A percentile compares a stretch with the other conserved stretches of the same genome.
These are phyloP conservation scores for Geotrichum histeridarum DNA, from an alignment of 1,139 yeast species.

Conservation along the genomic window DNA sequence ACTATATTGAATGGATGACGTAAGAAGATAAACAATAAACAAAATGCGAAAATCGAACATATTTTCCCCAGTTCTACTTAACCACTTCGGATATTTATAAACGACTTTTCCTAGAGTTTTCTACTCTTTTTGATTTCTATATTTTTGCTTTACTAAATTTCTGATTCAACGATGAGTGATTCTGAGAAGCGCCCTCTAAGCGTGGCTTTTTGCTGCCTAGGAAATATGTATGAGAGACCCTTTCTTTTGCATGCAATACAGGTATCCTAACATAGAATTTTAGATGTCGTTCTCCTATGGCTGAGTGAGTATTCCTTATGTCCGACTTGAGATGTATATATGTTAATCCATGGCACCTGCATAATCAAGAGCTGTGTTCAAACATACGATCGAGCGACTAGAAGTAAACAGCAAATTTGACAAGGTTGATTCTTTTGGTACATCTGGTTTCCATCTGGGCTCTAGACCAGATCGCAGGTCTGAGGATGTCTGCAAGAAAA, in stretches of 20 bases:
- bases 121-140: not conserved
- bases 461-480: conserved; percentile 77
- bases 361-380: conserved; percentile 57
- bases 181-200: conserved; percentile 35
- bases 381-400: conserved; percentile 53
- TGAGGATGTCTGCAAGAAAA: conserved; percentile 57
- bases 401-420: conserved; percentile 43
- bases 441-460: conserved; percentile 80
- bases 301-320: conserved; percentile 48
- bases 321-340: not conserved
- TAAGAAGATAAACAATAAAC: too few relatives aligned
- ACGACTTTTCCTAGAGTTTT: not conserved
- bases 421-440: conserved; percentile 80
- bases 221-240: conserved; percentile 64
- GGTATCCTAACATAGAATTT: conserved; percentile 12
- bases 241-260: not conserved
- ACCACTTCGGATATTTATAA: too few relatives aligned
- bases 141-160: not conserved
- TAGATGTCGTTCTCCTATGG: conserved; percentile 96
- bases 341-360: not conserved
- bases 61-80: too few relatives aligned
- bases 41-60: too few relatives aligned
- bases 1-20: too few relatives aligned
- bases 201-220: conserved; percentile 87
- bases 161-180: conserved; percentile 24